These are phyloP conservation scores for Sequoiadendron giganteum DNA, from an alignment of 75 land plant genomes.

Conservation along the genomic window DNA sequence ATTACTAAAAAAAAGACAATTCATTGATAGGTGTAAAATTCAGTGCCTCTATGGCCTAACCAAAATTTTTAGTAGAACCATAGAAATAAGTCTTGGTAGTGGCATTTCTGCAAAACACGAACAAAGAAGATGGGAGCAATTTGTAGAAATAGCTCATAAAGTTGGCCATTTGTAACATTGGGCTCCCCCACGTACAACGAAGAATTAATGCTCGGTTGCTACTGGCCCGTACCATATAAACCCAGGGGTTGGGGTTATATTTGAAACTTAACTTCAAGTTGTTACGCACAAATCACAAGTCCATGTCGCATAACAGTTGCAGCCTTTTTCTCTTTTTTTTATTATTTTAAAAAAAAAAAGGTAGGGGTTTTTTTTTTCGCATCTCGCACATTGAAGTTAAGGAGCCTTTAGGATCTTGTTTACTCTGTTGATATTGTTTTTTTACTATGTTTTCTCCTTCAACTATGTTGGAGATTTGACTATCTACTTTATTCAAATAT, in stretches of 20 bases:
- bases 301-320: no score
- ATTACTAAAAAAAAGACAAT: constrained; percentile 67
- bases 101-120: constrained; percentile 57
- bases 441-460: no score
- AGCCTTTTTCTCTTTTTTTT: no score
- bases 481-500: no score
- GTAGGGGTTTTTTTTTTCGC: no score
- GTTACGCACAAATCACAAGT: no score
- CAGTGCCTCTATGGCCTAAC: constrained; percentile 64
- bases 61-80: constrained; percentile 42
- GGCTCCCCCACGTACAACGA: constrained; percentile 73
- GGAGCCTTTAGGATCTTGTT: no score
- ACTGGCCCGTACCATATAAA: neutral
- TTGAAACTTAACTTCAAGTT: no score
- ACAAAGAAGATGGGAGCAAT: constrained; percentile 55
- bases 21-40: constrained; percentile 72
- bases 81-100: constrained; percentile 55
- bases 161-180: constrained; percentile 43
- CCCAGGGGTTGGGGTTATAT: constrained; percentile 13
- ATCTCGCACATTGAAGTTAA: no score
- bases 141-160: constrained; percentile 59
- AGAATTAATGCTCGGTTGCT: constrained; percentile 6
- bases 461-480: no score
- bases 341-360: no score
- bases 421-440: no score